Conservation (phyloP, 2,329 filamentous ascomycete species). For the Aspergillus ochraceoroseus region DNA sequence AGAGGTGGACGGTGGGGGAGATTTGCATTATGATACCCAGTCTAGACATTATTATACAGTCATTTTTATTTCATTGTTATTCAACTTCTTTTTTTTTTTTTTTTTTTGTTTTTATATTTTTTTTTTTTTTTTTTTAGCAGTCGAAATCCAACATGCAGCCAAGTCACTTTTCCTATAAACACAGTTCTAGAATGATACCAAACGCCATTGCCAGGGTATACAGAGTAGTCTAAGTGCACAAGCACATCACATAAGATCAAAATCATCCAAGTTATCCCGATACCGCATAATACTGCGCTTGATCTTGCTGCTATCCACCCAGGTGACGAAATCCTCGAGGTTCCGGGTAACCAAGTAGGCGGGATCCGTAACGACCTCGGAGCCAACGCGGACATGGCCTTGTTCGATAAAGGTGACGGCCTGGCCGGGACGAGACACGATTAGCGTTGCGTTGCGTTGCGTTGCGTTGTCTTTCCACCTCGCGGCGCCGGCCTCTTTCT, state of each 20-base stretch:
- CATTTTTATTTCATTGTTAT: constrained; percentile 3
- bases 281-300: constrained; percentile 95
- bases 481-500: too few relatives aligned
- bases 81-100: too few relatives aligned
- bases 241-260: constrained; percentile 67
- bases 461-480: too few relatives aligned
- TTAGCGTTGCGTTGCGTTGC: too few relatives aligned
- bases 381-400: constrained; percentile 86
- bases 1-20: neutral
- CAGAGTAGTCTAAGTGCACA: neutral
- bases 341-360: constrained; percentile 82
- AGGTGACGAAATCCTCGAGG: constrained; percentile 95
- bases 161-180: too few relatives aligned
- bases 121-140: too few relatives aligned
- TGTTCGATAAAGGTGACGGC: constrained; percentile 80
- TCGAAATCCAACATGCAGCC: too few relatives aligned
- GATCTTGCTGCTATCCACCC: constrained; percentile 94
- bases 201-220: too few relatives aligned
- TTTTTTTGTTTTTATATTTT: too few relatives aligned
- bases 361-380: constrained; percentile 82
- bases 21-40: constrained; percentile 12
- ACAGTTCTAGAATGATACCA: too few relatives aligned
- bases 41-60: neutral
- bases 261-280: constrained; percentile 90
- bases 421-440: too few relatives aligned